phyloP scores from a whole-genome alignment of 371 early-diverging fungal species.

The Batrachochytrium dendrobatidis region DNA sequence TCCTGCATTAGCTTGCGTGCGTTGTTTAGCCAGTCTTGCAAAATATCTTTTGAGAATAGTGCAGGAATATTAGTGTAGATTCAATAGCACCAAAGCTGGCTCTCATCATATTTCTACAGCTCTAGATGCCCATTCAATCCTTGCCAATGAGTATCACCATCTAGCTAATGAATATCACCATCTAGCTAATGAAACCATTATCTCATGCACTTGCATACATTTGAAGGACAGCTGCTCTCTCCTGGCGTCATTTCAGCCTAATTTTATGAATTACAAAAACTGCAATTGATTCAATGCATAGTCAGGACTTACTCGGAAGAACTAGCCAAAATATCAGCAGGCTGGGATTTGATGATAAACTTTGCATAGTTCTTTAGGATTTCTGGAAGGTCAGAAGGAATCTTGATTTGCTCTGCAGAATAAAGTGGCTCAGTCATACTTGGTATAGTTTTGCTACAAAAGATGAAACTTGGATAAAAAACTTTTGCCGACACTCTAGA shows the following conservation, averaged over 20 bases:
- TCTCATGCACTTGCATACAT: no score
- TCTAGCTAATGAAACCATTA: no score
- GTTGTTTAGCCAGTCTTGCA: slow-evolving; percentile 28
- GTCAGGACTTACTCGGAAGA: slow-evolving; percentile 32
- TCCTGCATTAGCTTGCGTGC: slow-evolving; percentile 15
- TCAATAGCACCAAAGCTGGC: slow-evolving; percentile 1
- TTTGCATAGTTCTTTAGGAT: slow-evolving; percentile 48
- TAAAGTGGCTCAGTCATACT: slow-evolving; percentile 29
- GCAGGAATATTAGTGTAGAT: not conserved
- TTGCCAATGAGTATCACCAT: no score
- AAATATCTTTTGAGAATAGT: slow-evolving; percentile 25
- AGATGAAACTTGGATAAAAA: no score
- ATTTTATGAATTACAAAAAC: no score
- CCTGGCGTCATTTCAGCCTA: no score
- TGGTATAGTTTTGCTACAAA: not conserved
- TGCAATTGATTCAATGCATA: no score
- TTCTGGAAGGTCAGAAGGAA: slow-evolving; percentile 46
- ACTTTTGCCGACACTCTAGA: no score
- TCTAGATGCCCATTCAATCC: no score
- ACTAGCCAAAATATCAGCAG: slow-evolving; percentile 33
- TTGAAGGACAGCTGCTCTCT: no score
- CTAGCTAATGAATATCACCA: no score
- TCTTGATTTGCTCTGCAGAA: slow-evolving; percentile 43
- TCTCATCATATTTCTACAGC: no score
- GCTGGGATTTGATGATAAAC: slow-evolving; percentile 40